Evolutionary conservation across 192 early-diverging fungal species (phyloP).

Genomic region (Rhizoclosmatium globosum): DNA sequence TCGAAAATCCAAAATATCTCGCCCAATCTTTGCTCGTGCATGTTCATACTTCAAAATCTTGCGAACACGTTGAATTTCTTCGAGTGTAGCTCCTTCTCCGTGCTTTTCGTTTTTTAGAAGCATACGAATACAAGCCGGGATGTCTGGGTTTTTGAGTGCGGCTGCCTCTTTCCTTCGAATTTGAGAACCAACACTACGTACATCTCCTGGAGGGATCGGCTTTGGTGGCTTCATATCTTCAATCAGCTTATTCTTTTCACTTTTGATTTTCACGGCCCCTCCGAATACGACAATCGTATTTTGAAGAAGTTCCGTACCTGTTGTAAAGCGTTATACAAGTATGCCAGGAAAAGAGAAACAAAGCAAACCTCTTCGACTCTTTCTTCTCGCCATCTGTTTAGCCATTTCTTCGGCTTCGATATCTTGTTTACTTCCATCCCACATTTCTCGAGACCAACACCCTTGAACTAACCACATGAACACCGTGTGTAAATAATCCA

Average conservation of each 20-base stretch:
- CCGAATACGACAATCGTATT: too few species aligned
- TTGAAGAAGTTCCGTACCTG: too few species aligned
- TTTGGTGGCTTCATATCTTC: slow-evolving; percentile 24
- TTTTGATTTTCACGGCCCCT: neutral
- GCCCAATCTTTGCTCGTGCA: slow-evolving; percentile 15
- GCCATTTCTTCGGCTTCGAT: neutral
- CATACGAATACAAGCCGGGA: neutral
- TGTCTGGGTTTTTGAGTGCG: neutral
- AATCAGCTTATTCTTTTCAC: slow-evolving; percentile 16
- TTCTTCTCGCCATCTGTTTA: neutral
- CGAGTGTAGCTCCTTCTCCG: slow-evolving; percentile 12
- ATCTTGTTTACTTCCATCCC: neutral
- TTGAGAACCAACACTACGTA: slow-evolving; percentile 16
- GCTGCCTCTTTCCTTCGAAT: slow-evolving; percentile 22
- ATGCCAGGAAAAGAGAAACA: too few species aligned
- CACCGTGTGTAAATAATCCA: slow-evolving; percentile 23
- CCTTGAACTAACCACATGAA: slow-evolving; percentile 39
- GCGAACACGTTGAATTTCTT: slow-evolving; percentile 28
- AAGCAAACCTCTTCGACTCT: neutral
- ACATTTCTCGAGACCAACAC: slow-evolving; percentile 7
- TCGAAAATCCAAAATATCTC: slow-evolving; percentile 23
- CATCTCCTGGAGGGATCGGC: slow-evolving; percentile 26
- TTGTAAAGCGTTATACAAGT: too few species aligned
- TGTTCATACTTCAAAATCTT: slow-evolving; percentile 24
- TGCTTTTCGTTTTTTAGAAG: slow-evolving; percentile 20